phyloP scores from a whole-genome alignment of 2,329 filamentous ascomycete species.

The Fusarium xyrophilum region DNA sequence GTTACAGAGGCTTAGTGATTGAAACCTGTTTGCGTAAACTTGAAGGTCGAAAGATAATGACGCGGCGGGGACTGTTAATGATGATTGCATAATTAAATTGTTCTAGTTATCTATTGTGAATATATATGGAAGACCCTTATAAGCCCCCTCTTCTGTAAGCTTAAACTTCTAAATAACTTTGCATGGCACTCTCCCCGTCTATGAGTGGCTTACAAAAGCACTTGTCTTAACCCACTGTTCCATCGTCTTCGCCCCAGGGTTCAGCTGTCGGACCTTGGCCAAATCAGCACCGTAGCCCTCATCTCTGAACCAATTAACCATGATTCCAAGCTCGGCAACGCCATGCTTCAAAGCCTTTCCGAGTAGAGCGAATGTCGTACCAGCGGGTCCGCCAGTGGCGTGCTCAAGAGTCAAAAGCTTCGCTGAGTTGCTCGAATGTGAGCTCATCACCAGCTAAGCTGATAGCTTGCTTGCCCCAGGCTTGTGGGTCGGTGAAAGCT shows the following conservation, averaged over 20 bases:
- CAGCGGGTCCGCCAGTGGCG: background rate
- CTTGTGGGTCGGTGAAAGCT: background rate
- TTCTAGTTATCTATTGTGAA: too few species aligned
- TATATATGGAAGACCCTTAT: accelerated
- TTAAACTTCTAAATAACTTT: background rate
- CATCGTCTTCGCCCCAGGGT: constrained; percentile 15
- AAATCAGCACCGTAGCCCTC: constrained; percentile 24
- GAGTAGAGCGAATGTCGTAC: constrained; percentile 16
- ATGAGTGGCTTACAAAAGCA: constrained; percentile 1
- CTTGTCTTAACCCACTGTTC: constrained; percentile 25
- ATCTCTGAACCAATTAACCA: constrained; percentile 28
- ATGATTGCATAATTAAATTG: background rate
- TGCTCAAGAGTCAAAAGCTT: constrained; percentile 19
- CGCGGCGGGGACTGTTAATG: background rate
- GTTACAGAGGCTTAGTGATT: background rate
- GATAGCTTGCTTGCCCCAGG: constrained; percentile 8
- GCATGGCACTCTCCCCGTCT: background rate
- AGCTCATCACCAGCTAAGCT: constrained; percentile 19
- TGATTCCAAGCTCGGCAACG: constrained; percentile 19
- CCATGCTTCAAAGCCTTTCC: constrained; percentile 19
- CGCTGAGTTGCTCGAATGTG: constrained; percentile 18
- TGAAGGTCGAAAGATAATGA: background rate
- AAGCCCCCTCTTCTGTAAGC: background rate
- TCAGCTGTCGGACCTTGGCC: constrained; percentile 10
- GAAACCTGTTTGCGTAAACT: background rate